Base-by-base conservation (phyloP, 208 protist species). In the Wallacemonas sp. region DNA sequence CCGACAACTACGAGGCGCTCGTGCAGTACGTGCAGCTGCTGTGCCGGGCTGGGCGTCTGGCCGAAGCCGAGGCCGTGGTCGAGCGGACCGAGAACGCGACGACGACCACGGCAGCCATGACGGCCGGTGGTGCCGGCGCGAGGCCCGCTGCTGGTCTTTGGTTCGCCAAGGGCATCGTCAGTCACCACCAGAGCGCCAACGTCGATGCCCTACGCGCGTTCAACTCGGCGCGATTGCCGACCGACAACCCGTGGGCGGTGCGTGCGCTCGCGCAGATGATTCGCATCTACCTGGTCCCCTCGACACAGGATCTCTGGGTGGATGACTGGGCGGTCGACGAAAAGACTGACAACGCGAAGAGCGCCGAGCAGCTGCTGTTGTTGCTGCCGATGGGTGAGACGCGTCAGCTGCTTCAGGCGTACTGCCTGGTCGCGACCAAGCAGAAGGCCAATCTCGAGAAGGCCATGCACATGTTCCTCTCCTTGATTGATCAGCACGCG, bases 251-350 rank as follows among this genome's bases (percentile, higher is more conserved):
- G 44, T 99, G 89, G 88, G 86, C 89, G 38, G 78, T 79, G 58
- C 63, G 70, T 0, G 93, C 93, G 10, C 62, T 97, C 26, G 78
- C 70, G 22, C 55, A 89, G 13, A 99, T 99, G 96, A 95, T 98
- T 59, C 82, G 96, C 42, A 93, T 98, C 42, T 99, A 98, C 76
- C 79, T 98, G 21, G 90, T 93, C 44, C 50, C 63, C 52, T 52
- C 87, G 26, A 86, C 72, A 34, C 83, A 93, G 65, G 87, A 90
- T 44, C 44, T 95, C 17, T 95, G 86, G 86, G 83, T 75, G 15
- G 80, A 88, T 65, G 78, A 73, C 27, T 26, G 59, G 61, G 5
- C 71, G 32, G 45, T 65, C 29, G 69, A 80, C 21, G 76, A 93
- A 29, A 66, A 77, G 65, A 75, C 65, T 38, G 92, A 97, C 32